Base-by-base conservation (phyloP, 1,284 basidiomycete genomes). In the Rhodotorula sp. region DNA sequence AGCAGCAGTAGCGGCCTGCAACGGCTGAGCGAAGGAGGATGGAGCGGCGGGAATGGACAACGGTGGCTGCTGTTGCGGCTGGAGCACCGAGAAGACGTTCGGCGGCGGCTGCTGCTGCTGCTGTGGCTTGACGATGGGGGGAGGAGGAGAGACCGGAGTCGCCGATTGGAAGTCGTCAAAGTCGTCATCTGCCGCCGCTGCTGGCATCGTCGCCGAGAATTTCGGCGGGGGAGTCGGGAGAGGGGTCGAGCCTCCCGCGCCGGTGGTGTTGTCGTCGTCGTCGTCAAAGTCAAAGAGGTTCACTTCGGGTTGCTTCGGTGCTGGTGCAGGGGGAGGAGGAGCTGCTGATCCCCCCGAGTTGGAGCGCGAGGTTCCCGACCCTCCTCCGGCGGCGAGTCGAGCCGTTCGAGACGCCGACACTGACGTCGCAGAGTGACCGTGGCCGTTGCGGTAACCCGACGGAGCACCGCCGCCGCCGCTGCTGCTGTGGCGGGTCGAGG, bases 101-200 rank as follows among this genome's bases (percentile, higher is more conserved):
- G 79, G 48, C n/a, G n/a, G n/a, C n/a, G 68, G 71, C 1, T 26
- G 62, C 30, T 4, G 53, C 48, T 42, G 60, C 20, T 66, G 37
- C 56, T 53, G 48, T 75, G 70, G 42, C 67, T 67, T 54, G 78
- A 75, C 66, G 51, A 53, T 20, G 29, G 78, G 62, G 48, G 82
- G 73, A 15, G 78, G 76, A 12, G 72, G 26, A 4, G 82, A 76
- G 4, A 82, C 79, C 0, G 86, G 81, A 3, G 89, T 88, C 1
- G 91, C 91, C 62, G 86, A 87, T 82, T 94, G 89, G 84, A 95
- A 96, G 80, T 95, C 93, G 72, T 88, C 90, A 80, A 96, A 95
- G 71, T 96, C 93, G 51, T 62, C 61, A 77, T 95, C 93, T n/a
- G 20, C 2, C 8, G 72, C 72, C 70, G 77, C 75, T 56, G 79